Percentiles rank a stretch among this genome's conserved stretches.
Conservation (phyloP, 2,329 filamentous ascomycete species). For the Helicocarpus griseus region DNA sequence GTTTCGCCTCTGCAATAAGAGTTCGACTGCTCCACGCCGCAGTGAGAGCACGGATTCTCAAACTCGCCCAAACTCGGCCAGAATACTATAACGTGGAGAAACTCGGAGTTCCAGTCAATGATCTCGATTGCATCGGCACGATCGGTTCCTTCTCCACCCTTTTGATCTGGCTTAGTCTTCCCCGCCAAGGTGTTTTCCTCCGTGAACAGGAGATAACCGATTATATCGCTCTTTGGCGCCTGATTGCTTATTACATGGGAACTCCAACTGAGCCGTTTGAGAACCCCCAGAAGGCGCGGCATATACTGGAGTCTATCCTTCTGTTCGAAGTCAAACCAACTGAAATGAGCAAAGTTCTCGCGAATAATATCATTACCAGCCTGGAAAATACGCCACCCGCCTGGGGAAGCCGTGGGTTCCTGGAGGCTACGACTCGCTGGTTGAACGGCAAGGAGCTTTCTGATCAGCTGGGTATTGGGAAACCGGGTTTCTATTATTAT, state of each 20-base stretch:
- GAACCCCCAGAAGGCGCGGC: slow-evolving; percentile 45
- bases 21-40: slow-evolving; percentile 61
- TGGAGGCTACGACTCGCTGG: slow-evolving; percentile 59
- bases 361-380: slow-evolving; percentile 64
- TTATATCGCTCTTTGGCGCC: slow-evolving; percentile 67
- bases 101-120: slow-evolving; percentile 61
- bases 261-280: slow-evolving; percentile 54
- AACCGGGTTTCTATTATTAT: slow-evolving; percentile 49
- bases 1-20: slow-evolving; percentile 54
- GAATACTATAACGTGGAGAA: slow-evolving; percentile 52
- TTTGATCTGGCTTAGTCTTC: slow-evolving; percentile 59
- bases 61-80: slow-evolving; percentile 45
- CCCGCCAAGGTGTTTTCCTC: slow-evolving; percentile 61
- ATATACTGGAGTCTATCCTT: slow-evolving; percentile 59
- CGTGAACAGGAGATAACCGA: slow-evolving; percentile 53
- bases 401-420: slow-evolving; percentile 55
- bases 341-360: slow-evolving; percentile 52
- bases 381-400: slow-evolving; percentile 58
- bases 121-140: slow-evolving; percentile 64
- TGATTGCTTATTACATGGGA: slow-evolving; percentile 62
- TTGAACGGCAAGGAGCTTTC: slow-evolving; percentile 58
- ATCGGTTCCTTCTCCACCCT: slow-evolving; percentile 60
- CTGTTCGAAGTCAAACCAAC: slow-evolving; percentile 58
- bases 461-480: slow-evolving; percentile 49
- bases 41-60: slow-evolving; percentile 56